Evolutionary conservation across 1,284 basidiomycete species (phyloP).

Genomic region (Acaromyces ingoldii): DNA sequence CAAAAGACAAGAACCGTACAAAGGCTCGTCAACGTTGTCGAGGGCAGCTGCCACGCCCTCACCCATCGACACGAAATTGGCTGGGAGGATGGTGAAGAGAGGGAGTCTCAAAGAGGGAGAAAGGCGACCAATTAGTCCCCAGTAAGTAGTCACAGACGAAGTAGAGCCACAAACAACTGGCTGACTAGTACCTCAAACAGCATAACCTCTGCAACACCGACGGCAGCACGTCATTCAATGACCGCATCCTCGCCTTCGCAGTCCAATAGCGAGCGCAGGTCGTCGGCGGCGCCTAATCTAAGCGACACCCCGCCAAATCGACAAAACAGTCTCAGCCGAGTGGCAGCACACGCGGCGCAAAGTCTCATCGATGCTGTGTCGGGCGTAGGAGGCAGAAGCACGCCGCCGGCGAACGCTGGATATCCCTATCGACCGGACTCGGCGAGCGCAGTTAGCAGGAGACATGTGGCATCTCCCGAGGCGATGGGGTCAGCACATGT

Average conservation of each 20-base stretch:
- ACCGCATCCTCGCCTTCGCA: constrained; percentile 5
- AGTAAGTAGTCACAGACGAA: constrained; percentile 8
- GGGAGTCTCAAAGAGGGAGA: constrained; percentile 20
- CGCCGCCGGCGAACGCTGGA: constrained; percentile 25
- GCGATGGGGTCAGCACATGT: background rate
- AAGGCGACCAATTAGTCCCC: constrained; percentile 32
- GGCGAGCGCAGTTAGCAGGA: constrained; percentile 4
- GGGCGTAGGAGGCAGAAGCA: background rate
- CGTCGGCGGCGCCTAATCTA: constrained; percentile 3
- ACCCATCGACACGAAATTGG: no score
- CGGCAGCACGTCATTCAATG: constrained; percentile 18
- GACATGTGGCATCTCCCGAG: constrained; percentile 13
- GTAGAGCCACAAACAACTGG: background rate
- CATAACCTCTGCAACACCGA: constrained; percentile 29
- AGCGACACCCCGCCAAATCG: constrained; percentile 16
- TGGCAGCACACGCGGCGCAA: constrained; percentile 11
- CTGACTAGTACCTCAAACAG: background rate
- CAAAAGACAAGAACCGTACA: no score
- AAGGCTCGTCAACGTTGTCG: no score
- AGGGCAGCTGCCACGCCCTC: no score
- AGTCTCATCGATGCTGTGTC: constrained; percentile 11
- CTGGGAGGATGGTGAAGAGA: constrained; percentile 6
- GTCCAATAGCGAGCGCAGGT: background rate
- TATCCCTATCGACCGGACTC: constrained; percentile 11
- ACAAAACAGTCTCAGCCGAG: constrained; percentile 7